Percentiles rank a stretch among this genome's conserved stretches.
Conservation (phyloP, 75 land plant species). For the Sequoiadendron giganteum region DNA sequence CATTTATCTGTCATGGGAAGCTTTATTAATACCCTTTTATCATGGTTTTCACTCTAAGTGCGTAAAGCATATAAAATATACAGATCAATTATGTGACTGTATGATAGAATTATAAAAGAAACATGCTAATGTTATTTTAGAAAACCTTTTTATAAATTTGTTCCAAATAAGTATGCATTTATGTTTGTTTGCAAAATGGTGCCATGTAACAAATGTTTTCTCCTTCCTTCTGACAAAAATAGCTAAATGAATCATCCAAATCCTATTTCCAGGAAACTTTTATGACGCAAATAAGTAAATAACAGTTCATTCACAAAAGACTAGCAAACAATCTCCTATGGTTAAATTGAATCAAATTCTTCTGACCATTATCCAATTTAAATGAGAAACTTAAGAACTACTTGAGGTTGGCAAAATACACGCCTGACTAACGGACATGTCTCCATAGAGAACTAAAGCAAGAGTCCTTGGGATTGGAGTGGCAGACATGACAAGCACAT, state of each 20-base stretch:
- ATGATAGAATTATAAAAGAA: not conserved
- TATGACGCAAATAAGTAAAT: not conserved
- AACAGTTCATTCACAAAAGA: not conserved
- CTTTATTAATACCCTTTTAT: not conserved
- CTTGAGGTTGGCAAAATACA: constrained; percentile 9
- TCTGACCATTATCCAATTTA: not conserved
- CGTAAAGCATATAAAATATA: not conserved
- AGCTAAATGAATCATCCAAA: not conserved
- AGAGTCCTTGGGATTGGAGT: constrained; percentile 97
- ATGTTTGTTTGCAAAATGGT: not conserved
- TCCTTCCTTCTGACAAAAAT: not conserved
- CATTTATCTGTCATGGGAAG: constrained; percentile 63
- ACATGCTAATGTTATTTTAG: not conserved
- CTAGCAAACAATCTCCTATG: not conserved
- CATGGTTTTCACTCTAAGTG: not conserved
- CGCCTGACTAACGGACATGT: constrained; percentile 88
- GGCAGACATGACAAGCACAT: constrained; percentile 93
- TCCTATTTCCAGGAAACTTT: not conserved
- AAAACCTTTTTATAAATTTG: not conserved
- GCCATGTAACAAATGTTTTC: not conserved
- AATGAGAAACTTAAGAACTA: constrained; percentile 3
- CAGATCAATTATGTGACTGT: not conserved
- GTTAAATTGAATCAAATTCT: not conserved
- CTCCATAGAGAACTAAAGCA: constrained; percentile 90
- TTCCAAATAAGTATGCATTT: not conserved